These are phyloP conservation scores for Closterium sp. DNA, from an alignment of 139 green algal genomes.

Conservation along the genomic window DNA sequence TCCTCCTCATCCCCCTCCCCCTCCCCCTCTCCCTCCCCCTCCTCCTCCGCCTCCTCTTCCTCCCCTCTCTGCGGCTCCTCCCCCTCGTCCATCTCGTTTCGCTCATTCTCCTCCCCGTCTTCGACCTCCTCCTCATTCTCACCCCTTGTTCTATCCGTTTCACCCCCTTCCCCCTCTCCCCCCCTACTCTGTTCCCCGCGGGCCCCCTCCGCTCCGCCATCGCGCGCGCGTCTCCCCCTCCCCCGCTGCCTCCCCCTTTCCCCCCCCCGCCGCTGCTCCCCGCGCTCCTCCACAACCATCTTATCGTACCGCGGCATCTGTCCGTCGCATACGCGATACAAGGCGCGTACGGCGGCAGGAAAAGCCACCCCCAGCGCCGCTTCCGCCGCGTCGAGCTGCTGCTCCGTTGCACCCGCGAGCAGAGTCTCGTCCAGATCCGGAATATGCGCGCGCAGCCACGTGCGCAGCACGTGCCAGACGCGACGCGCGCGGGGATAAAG, in stretches of 20 bases:
- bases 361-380: slow-evolving; percentile 6
- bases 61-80: background rate
- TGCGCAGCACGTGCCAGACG: background rate
- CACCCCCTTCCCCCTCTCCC: background rate
- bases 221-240: background rate
- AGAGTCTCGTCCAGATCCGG: slow-evolving; percentile 25
- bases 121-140: background rate
- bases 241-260: background rate
- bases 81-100: background rate
- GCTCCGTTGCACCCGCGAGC: slow-evolving; percentile 9
- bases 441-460: slow-evolving; percentile 23
- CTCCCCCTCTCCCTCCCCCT: background rate
- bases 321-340: slow-evolving; percentile 36
- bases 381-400: slow-evolving; percentile 31
- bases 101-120: background rate
- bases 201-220: background rate
- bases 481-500: slow-evolving; percentile 16
- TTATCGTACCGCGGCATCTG: slow-evolving; percentile 13
- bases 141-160: background rate
- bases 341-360: slow-evolving; percentile 21
- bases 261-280: background rate
- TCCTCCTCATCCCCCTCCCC: background rate
- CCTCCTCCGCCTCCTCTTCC: background rate
- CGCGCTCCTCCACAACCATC: background rate
- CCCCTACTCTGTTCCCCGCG: background rate